Evolutionary conservation across 2,329 filamentous ascomycete genomes (phyloP).

Genomic region (Fusarium sp.): DNA sequence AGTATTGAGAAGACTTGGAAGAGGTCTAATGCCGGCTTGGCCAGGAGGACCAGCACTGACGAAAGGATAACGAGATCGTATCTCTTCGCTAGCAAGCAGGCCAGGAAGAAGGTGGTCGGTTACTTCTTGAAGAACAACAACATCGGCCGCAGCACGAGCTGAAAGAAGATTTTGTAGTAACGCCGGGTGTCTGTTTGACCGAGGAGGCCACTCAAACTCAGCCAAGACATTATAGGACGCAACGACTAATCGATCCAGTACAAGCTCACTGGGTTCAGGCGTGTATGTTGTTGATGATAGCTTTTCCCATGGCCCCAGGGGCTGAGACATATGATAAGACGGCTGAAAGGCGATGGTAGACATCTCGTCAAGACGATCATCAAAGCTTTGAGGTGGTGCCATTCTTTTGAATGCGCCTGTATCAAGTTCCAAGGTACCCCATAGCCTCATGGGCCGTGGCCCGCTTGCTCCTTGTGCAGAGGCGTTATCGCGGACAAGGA

Average conservation of each 20-base stretch:
- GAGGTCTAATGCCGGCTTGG: slow-evolving; percentile 64
- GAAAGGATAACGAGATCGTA: slow-evolving; percentile 66
- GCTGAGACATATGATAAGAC: slow-evolving; percentile 22
- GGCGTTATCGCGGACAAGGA: slow-evolving; percentile 64
- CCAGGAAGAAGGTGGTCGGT: slow-evolving; percentile 72
- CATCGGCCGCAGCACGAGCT: slow-evolving; percentile 57
- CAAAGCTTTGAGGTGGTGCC: slow-evolving; percentile 16
- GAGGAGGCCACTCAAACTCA: slow-evolving; percentile 63
- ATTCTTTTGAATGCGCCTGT: slow-evolving; percentile 25
- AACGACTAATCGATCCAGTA: slow-evolving; percentile 51
- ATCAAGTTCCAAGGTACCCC: slow-evolving; percentile 62
- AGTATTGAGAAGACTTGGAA: slow-evolving; percentile 71
- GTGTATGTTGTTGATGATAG: not conserved
- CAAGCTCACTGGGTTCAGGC: not conserved
- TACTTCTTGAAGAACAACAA: slow-evolving; percentile 71
- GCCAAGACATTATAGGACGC: slow-evolving; percentile 67
- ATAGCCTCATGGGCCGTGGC: slow-evolving; percentile 66
- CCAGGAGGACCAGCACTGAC: slow-evolving; percentile 68
- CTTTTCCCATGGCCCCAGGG: slow-evolving; percentile 14
- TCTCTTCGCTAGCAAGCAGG: slow-evolving; percentile 61
- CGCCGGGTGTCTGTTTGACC: slow-evolving; percentile 56
- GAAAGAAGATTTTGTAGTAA: slow-evolving; percentile 61
- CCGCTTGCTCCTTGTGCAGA: slow-evolving; percentile 45
- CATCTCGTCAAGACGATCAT: not conserved
- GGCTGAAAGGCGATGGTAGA: slow-evolving; percentile 10